Conservation (phyloP, 2,329 filamentous ascomycete species). For the Alternaria infectoria region DNA sequence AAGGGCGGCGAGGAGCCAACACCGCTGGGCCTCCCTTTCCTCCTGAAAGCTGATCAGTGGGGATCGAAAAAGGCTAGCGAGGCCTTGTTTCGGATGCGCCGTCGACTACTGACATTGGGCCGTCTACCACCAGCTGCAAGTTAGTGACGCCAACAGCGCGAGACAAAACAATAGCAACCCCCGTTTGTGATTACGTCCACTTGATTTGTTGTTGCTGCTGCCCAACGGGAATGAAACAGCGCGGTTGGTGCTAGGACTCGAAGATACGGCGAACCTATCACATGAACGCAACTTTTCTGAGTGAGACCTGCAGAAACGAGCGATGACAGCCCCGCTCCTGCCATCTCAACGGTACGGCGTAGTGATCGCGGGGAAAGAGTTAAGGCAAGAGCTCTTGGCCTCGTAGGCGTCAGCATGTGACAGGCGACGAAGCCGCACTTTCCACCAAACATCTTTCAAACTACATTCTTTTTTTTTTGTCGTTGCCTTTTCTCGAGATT, state of each 20-base stretch:
- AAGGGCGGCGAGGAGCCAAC: constrained; percentile 6
- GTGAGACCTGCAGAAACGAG: not conserved
- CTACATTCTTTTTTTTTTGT: no score
- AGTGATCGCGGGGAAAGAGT: no score
- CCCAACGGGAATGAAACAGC: not conserved
- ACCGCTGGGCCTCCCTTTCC: constrained; percentile 1
- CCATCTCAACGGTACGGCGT: no score
- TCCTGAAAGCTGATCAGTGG: constrained; percentile 13
- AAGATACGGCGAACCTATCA: no score
- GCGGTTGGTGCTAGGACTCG: not conserved
- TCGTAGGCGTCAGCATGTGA: no score
- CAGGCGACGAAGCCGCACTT: no score
- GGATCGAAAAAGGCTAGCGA: constrained; percentile 1
- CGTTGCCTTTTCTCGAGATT: no score
- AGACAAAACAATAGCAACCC: not conserved
- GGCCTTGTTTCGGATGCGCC: constrained; percentile 18
- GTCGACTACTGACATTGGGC: not conserved
- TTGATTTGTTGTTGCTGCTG: not conserved
- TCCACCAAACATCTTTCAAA: no score
- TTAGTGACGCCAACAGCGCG: constrained; percentile 1
- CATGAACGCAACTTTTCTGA: no score
- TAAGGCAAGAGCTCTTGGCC: no score
- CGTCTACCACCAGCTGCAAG: constrained; percentile 1
- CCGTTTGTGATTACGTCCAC: not conserved
- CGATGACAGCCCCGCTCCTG: no score